A percentile compares a stretch with the other conserved stretches of the same genome.
Conservation (phyloP, 225 moss, liverwort and hornwort species). For the Sphagnum tenellum region DNA sequence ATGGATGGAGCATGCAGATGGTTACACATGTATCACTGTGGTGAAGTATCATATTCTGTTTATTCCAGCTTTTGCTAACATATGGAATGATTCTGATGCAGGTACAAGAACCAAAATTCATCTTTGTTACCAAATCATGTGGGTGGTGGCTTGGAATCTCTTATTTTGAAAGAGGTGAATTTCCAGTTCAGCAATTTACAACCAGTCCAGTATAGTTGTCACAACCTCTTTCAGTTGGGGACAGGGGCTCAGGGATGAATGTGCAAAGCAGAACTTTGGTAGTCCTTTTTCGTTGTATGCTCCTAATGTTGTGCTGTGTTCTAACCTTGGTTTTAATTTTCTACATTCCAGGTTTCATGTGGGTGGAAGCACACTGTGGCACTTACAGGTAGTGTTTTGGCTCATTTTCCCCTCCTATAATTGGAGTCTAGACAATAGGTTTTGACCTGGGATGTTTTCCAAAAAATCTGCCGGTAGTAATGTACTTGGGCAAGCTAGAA, state of each 20-base stretch:
- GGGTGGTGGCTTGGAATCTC: constrained; percentile 35
- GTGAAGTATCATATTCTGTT: too few relatives aligned
- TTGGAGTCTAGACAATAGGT: too few relatives aligned
- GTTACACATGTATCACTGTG: too few relatives aligned
- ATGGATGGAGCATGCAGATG: too few relatives aligned
- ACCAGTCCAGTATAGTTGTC: too few relatives aligned
- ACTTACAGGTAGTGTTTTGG: constrained; percentile 25
- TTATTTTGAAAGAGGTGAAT: constrained; percentile 60
- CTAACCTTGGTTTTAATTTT: not conserved
- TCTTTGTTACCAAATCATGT: constrained; percentile 56
- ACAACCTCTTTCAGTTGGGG: too few relatives aligned
- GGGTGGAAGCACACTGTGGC: constrained; percentile 52
- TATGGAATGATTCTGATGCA: constrained; percentile 7
- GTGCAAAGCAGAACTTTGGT: too few relatives aligned
- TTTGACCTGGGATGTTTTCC: not conserved
- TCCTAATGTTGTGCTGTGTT: not conserved
- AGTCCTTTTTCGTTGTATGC: too few relatives aligned
- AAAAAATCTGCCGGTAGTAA: not conserved
- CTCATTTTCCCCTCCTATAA: not conserved
- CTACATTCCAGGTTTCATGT: constrained; percentile 30
- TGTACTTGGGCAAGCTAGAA: not conserved
- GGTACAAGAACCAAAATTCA: constrained; percentile 66
- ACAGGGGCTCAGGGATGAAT: too few relatives aligned
- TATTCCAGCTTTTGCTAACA: not conserved
- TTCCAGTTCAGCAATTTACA: not conserved